phyloP scores from a whole-genome alignment of 257 asterid genomes.

The Catharanthus roseus region DNA sequence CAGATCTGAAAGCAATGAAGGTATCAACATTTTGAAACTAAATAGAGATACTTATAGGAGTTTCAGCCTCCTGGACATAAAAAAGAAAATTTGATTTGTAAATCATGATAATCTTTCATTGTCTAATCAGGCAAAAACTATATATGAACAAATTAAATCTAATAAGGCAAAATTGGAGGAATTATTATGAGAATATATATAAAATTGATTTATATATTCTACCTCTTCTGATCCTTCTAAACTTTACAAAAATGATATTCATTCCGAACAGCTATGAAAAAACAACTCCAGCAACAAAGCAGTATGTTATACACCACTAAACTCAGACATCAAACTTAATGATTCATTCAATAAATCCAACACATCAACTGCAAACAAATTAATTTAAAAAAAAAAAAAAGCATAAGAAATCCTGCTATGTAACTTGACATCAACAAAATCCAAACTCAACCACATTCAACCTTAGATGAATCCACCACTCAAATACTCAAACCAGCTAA shows the following conservation, averaged over 20 bases:
- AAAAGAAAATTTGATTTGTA: too few species aligned
- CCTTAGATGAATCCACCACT: background rate
- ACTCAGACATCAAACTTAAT: background rate
- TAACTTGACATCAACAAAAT: too few species aligned
- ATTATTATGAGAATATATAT: too few species aligned
- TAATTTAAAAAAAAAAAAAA: background rate
- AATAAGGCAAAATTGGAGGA: too few species aligned
- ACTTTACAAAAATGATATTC: background rate
- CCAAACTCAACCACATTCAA: too few species aligned
- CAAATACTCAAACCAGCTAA: background rate
- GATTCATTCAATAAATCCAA: background rate
- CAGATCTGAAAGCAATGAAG: conserved; percentile 84
- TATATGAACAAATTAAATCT: too few species aligned
- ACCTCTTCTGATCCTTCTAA: background rate
- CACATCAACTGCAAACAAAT: background rate
- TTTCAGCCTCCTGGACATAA: conserved; percentile 63
- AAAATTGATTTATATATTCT: too few species aligned
- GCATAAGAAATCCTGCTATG: background rate
- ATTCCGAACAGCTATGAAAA: background rate
- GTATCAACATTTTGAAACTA: conserved; percentile 57
- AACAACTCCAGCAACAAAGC: background rate
- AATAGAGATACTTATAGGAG: conserved; percentile 52
- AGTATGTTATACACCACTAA: background rate
- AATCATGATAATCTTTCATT: too few species aligned
- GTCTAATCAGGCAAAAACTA: too few species aligned